Conservation (phyloP, 2,329 filamentous ascomycete genomes). For the Calonectria montana region DNA sequence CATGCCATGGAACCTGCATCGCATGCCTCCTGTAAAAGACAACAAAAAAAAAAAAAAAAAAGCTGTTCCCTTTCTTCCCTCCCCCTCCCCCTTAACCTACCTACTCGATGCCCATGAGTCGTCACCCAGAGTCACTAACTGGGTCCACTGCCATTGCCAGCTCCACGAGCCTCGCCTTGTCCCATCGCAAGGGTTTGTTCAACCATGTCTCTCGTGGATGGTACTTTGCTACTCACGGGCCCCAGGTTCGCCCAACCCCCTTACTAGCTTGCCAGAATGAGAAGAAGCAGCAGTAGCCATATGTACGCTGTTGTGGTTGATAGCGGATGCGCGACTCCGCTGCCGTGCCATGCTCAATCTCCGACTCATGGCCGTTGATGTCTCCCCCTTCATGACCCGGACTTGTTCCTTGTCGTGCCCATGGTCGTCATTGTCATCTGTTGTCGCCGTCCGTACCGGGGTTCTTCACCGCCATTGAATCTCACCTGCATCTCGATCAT, state of each 20-base stretch:
- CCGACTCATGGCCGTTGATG: not conserved
- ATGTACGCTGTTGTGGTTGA: constrained; percentile 1
- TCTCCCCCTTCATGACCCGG: not conserved
- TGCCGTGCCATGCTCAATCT: not conserved
- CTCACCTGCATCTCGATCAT: not conserved
- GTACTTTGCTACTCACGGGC: not conserved
- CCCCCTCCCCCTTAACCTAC: not conserved
- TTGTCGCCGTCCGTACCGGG: not conserved
- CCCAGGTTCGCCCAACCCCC: constrained; percentile 6
- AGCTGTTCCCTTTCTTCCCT: no score
- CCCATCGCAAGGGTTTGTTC: not conserved
- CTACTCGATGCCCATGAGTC: not conserved
- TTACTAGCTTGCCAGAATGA: not conserved
- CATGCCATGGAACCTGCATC: constrained; percentile 5
- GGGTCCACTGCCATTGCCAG: not conserved
- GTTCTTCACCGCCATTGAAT: constrained; percentile 20
- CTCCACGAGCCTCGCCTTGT: not conserved
- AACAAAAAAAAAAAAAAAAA: not conserved
- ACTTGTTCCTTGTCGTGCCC: not conserved
- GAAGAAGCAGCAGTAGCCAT: constrained; percentile 4
- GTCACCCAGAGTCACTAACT: not conserved
- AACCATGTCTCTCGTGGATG: not conserved
- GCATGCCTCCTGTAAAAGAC: not conserved
- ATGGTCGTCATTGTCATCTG: not conserved
- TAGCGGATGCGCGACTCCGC: not conserved